Conservation (phyloP, 257 asterid genomes). For the Solanum chiquidenum region DNA sequence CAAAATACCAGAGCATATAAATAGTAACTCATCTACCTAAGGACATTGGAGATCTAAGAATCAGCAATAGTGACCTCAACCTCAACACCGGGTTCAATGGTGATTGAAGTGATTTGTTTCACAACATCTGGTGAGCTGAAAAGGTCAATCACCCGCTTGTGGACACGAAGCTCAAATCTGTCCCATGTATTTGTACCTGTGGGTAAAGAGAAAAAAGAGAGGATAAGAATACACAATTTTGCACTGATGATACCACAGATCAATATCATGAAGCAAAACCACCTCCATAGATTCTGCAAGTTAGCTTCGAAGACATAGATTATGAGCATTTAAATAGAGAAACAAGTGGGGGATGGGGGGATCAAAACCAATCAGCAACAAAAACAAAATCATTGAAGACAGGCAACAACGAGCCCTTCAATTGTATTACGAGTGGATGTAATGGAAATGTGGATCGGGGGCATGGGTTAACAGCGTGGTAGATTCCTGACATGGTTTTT, state of each 20-base stretch:
- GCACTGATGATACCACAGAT: not conserved
- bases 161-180: constrained; percentile 1
- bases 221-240: not conserved
- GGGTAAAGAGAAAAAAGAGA: not conserved
- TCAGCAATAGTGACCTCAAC: constrained; percentile 2
- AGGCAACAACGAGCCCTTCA: not conserved
- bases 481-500: not conserved
- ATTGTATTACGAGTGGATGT: not conserved
- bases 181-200: constrained; percentile 1
- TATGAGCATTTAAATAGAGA: not conserved
- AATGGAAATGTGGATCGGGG: not conserved
- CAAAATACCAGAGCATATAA: not conserved
- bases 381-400: not conserved
- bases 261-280: not conserved
- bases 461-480: no score
- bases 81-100: constrained; percentile 4
- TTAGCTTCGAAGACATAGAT: not conserved
- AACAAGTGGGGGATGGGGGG: not conserved
- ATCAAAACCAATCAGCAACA: not conserved
- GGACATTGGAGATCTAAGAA: not conserved
- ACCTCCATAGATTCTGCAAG: not conserved
- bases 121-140: not conserved
- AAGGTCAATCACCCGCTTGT: constrained; percentile 1
- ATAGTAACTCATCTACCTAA: not conserved
- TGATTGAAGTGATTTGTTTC: not conserved